Percentiles rank a stretch among this genome's conserved stretches.
These are phyloP conservation scores for Sugiyamaella marilandica DNA, from an alignment of 805 yeast species.

Conservation along the genomic window DNA sequence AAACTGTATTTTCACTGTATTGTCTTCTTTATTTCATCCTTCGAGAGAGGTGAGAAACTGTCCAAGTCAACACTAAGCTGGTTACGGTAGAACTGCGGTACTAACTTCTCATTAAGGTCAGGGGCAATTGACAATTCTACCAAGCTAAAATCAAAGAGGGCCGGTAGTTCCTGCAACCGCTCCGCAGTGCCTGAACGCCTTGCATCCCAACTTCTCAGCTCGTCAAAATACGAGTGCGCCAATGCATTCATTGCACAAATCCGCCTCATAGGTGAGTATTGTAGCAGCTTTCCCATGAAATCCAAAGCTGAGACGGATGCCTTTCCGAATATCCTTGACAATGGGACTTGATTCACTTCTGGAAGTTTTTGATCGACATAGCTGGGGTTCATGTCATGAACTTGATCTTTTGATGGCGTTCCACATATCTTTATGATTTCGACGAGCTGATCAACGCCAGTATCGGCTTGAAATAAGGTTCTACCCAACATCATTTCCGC, in stretches of 20 bases:
- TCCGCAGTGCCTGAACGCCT: conserved; percentile 40
- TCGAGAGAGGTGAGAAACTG: too few relatives aligned
- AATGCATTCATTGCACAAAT: conserved; percentile 75
- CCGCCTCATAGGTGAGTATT: conserved; percentile 87
- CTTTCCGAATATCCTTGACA: conserved; percentile 62
- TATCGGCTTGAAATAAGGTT: conserved; percentile 95
- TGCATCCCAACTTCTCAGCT: conserved; percentile 55
- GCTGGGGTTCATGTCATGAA: conserved; percentile 90
- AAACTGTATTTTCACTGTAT: too few relatives aligned
- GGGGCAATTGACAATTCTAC: conserved; percentile 50
- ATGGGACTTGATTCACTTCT: conserved; percentile 43
- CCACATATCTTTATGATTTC: conserved; percentile 95
- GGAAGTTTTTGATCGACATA: conserved; percentile 92
- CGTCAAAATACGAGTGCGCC: conserved; percentile 86
- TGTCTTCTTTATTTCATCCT: too few relatives aligned
- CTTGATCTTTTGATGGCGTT: conserved; percentile 92
- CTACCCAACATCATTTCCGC: conserved; percentile 96
- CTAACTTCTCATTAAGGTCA: conserved; percentile 23
- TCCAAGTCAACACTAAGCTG: too few relatives aligned
- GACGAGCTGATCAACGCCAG: conserved; percentile 94
- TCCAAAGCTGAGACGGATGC: conserved; percentile 89
- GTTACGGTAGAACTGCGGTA: too few relatives aligned
- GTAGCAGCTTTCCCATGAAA: conserved; percentile 71
- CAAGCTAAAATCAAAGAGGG: conserved; percentile 68
- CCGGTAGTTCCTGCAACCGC: conserved; percentile 71